A percentile compares a stretch with the other conserved stretches of the same genome.
These are phyloP conservation scores for Drosera capensis DNA, from an alignment of 148 eudicot species.

Conservation along the genomic window DNA sequence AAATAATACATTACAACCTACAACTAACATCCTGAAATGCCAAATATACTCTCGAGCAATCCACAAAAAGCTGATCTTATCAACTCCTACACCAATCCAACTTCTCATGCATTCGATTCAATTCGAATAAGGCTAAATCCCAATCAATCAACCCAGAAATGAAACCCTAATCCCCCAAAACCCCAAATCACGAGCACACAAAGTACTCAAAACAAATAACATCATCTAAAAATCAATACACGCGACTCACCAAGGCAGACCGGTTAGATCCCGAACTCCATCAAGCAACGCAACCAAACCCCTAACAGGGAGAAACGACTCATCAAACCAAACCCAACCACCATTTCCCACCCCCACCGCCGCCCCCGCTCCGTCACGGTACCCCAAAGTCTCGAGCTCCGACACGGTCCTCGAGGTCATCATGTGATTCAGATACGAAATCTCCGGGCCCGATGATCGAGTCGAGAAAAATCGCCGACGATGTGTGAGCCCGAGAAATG, in stretches of 20 bases:
- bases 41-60: no score
- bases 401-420: conserved; percentile 21
- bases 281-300: conserved; percentile 39
- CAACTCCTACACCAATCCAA: no score
- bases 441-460: conserved; percentile 6
- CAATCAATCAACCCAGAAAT: no score
- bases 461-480: conserved; percentile 22
- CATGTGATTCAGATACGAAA: conserved; percentile 5
- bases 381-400: conserved; percentile 17
- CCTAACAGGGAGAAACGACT: conserved; percentile 34
- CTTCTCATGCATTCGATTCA: no score
- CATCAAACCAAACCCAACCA: conserved; percentile 14
- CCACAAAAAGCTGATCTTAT: no score
- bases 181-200: background rate
- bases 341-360: conserved; percentile 1
- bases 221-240: conserved; percentile 1
- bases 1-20: no score
- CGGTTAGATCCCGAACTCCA: conserved; percentile 35
- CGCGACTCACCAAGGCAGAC: conserved; percentile 55
- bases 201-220: background rate
- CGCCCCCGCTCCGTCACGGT: conserved; percentile 12
- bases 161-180: background rate
- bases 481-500: background rate
- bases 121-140: no score
- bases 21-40: no score